A percentile compares a stretch with the other conserved stretches of the same genome.
phyloP scores from a whole-genome alignment of 2,329 filamentous ascomycete species.

The Paraphaeosphaeria sporulosa region DNA sequence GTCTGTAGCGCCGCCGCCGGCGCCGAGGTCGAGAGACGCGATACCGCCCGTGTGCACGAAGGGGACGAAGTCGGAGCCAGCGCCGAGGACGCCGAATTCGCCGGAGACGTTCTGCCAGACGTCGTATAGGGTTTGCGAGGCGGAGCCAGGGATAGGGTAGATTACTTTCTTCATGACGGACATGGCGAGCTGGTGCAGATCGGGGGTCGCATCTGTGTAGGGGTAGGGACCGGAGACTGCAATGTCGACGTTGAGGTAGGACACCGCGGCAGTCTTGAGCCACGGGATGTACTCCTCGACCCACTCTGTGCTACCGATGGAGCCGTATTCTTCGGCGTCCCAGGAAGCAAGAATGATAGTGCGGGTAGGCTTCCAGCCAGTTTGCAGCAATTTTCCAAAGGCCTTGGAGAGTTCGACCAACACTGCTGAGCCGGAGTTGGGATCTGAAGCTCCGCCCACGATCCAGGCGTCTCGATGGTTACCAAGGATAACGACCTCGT shows the following conservation, averaged over 20 bases:
- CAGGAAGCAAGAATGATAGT: constrained; percentile 57
- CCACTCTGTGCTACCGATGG: constrained; percentile 56
- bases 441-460: constrained; percentile 61
- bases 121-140: constrained; percentile 55
- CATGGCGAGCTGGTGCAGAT: constrained; percentile 48
- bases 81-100: constrained; percentile 53
- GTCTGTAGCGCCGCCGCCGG: constrained; percentile 46
- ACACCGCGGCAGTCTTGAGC: constrained; percentile 53
- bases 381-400: constrained; percentile 56
- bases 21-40: constrained; percentile 53
- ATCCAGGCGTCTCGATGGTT: constrained; percentile 64
- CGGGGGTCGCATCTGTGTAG: constrained; percentile 49
- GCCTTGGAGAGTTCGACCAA: constrained; percentile 60
- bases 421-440: constrained; percentile 60
- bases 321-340: constrained; percentile 54
- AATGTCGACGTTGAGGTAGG: constrained; percentile 62
- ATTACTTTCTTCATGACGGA: constrained; percentile 52
- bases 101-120: constrained; percentile 50
- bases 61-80: constrained; percentile 57
- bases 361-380: constrained; percentile 61
- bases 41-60: constrained; percentile 57
- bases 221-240: constrained; percentile 56
- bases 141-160: constrained; percentile 48
- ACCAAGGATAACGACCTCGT: constrained; percentile 63
- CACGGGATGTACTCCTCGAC: constrained; percentile 59